Conservation (phyloP, 495 filamentous ascomycete genomes). For the Neurospora cerealis region DNA sequence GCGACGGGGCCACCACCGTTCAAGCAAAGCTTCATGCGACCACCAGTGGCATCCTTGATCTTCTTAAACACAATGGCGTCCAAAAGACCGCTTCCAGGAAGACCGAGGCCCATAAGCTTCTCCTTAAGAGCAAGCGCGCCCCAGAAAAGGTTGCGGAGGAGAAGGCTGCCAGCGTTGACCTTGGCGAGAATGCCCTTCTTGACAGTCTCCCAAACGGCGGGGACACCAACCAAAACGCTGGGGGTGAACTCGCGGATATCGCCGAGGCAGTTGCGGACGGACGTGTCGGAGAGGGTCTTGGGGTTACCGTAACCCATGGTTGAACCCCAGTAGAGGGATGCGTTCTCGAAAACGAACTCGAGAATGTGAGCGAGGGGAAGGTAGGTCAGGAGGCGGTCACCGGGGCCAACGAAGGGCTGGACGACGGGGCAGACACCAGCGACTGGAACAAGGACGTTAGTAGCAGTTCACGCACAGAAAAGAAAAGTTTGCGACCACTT, state of each 20-base stretch:
- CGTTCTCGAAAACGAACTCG: constrained; percentile 95
- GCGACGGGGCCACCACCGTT: constrained; percentile 81
- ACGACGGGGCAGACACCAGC: constrained; percentile 83
- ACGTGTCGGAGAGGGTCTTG: constrained; percentile 80
- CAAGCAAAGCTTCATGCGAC: constrained; percentile 68
- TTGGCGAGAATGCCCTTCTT: constrained; percentile 95
- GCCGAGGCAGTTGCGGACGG: constrained; percentile 86
- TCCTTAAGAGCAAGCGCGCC: constrained; percentile 74
- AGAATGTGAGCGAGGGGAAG: constrained; percentile 92
- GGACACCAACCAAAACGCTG: constrained; percentile 86
- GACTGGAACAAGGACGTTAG: constrained; percentile 37
- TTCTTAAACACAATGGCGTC: constrained; percentile 82
- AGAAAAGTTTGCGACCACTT: constrained; percentile 23
- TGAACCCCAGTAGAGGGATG: constrained; percentile 84
- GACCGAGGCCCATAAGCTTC: constrained; percentile 61
- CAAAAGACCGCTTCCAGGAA: constrained; percentile 64
- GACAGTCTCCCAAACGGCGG: constrained; percentile 93
- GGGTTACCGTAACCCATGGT: constrained; percentile 97
- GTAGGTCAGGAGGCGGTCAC: constrained; percentile 83
- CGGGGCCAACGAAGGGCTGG: constrained; percentile 73
- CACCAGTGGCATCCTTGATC: constrained; percentile 83
- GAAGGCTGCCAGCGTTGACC: constrained; percentile 60
- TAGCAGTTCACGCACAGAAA: neutral
- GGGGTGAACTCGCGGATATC: constrained; percentile 93
- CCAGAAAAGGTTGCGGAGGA: constrained; percentile 87